A percentile compares a stretch with the other conserved stretches of the same genome.
Evolutionary conservation across 1,284 basidiomycete genomes (phyloP).

Genomic region (Peniophora sp.): DNA sequence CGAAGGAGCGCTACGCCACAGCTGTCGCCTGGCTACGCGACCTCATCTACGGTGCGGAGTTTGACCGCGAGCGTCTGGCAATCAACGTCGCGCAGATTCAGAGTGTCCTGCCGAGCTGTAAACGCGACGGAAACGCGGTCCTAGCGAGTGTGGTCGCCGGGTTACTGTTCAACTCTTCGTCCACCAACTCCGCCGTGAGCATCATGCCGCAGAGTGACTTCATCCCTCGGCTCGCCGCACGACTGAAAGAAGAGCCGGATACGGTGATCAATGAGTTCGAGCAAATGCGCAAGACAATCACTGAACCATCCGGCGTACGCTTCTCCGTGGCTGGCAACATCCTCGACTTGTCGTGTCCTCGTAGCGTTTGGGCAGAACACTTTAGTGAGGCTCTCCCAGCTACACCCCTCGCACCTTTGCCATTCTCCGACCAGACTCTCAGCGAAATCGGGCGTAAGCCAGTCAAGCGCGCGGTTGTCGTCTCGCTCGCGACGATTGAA

Average conservation of each 20-base stretch:
- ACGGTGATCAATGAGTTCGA: conserved; percentile 70
- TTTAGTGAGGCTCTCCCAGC: conserved; percentile 59
- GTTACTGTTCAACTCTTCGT: conserved; percentile 64
- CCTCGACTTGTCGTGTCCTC: conserved; percentile 62
- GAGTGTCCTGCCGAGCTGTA: conserved; percentile 89
- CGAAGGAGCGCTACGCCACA: conserved; percentile 72
- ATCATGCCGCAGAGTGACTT: conserved; percentile 75
- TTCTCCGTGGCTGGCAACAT: conserved; percentile 89
- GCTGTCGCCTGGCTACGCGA: conserved; percentile 88
- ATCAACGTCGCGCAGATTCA: conserved; percentile 86
- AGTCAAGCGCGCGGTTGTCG: conserved; percentile 70
- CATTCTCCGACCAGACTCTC: conserved; percentile 63
- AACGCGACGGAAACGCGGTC: conserved; percentile 84
- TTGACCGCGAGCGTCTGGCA: conserved; percentile 80
- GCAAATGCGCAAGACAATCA: conserved; percentile 68
- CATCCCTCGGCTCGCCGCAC: conserved; percentile 69
- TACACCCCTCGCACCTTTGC: conserved; percentile 57
- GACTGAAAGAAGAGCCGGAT: conserved; percentile 68
- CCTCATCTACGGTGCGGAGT: conserved; percentile 77
- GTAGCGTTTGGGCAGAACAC: conserved; percentile 64
- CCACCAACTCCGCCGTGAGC: conserved; percentile 67
- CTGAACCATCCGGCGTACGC: conserved; percentile 73
- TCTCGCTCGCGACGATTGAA: conserved; percentile 91
- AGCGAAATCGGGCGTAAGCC: conserved; percentile 73
- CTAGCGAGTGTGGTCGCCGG: conserved; percentile 68